Percentiles rank a stretch among this genome's conserved stretches.
Conservation (phyloP, 208 protist species). For the Perkinsela sp. region DNA sequence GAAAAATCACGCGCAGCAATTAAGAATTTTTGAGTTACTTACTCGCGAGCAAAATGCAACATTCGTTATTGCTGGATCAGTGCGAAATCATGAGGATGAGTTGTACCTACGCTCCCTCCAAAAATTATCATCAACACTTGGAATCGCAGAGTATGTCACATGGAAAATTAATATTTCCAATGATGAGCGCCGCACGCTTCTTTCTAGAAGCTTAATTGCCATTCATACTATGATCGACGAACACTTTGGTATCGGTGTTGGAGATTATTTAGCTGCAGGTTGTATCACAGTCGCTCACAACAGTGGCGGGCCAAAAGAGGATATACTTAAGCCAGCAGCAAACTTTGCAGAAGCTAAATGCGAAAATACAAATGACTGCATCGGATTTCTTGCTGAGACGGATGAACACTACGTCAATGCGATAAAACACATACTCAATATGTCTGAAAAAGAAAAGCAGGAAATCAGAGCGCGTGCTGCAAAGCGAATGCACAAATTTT, state of each 20-base stretch:
- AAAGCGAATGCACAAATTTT: neutral
- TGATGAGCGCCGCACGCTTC: slow-evolving; percentile 11
- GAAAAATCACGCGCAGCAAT: slow-evolving; percentile 84
- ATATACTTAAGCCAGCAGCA: slow-evolving; percentile 48
- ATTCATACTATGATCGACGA: slow-evolving; percentile 94
- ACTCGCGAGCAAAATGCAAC: slow-evolving; percentile 6
- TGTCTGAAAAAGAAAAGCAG: neutral
- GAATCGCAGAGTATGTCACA: slow-evolving; percentile 20
- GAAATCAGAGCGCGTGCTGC: slow-evolving; percentile 1
- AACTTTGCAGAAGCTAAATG: neutral
- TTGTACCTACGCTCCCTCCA: slow-evolving; percentile 20
- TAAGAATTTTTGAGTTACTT: slow-evolving; percentile 32
- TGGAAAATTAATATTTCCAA: slow-evolving; percentile 26
- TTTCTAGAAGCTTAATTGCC: slow-evolving; percentile 34
- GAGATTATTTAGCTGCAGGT: slow-evolving; percentile 81
- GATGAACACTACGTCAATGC: slow-evolving; percentile 46
- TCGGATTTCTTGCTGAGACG: slow-evolving; percentile 54
- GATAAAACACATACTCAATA: slow-evolving; percentile 11
- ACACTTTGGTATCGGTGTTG: slow-evolving; percentile 94
- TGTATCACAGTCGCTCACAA: slow-evolving; percentile 69
- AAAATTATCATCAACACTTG: slow-evolving; percentile 11
- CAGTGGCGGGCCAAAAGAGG: slow-evolving; percentile 67
- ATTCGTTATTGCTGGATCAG: slow-evolving; percentile 58
- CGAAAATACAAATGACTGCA: slow-evolving; percentile 1
- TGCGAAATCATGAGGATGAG: slow-evolving; percentile 36